Base-by-base conservation (phyloP, 306 rosid genomes). In the Elaeagnus macrophylla region DNA sequence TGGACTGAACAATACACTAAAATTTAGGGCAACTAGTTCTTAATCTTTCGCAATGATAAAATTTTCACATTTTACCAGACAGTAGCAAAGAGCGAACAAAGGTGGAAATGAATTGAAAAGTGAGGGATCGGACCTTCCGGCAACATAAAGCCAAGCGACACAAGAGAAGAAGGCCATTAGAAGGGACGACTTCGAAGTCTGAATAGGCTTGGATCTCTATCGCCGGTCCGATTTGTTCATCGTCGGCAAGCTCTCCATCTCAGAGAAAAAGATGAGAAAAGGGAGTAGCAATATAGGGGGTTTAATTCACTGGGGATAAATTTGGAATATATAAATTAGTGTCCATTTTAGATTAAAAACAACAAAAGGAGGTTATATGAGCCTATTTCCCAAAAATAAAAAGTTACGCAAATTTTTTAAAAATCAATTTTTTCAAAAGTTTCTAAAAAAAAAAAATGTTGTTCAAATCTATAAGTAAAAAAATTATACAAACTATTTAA, bases 101-200 rank as follows among this genome's bases (percentile, higher is more conserved):
- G 54, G 43, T 8, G 6, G 3, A 20, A 56, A 45, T 20, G 16
- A 46, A 8, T 11, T 35, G 39, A 44, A 25, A 25, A 25, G 68
- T 6, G 16, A 13, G 18, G 40, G 39, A 40, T 42, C 60, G 39
- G 12, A 90, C 97, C 96, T 75, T 63, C 97, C 97, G 12, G 97
- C 97, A 44, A 91, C 97, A 69, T 91, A 91, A 25, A 91, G 97
- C 97, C 97, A 91, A 38, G 97, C 97, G 32, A 91, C 81, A 61
- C 97, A 91, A 36, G 97, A 91, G 78, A 84, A 82, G 75, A 91
- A 78, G 36, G 94, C 95, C 75, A 86, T 44, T 32, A 91, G 35
- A n/a, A 91, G 74, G 1, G 97, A 86, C 9, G 97, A 85, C 39
- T 76, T 91, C 1, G 94, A 83, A 10, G 91, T 66, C 37, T 59